Base-by-base conservation (phyloP, 129 eudicot species). In the Apium graveolens region DNA sequence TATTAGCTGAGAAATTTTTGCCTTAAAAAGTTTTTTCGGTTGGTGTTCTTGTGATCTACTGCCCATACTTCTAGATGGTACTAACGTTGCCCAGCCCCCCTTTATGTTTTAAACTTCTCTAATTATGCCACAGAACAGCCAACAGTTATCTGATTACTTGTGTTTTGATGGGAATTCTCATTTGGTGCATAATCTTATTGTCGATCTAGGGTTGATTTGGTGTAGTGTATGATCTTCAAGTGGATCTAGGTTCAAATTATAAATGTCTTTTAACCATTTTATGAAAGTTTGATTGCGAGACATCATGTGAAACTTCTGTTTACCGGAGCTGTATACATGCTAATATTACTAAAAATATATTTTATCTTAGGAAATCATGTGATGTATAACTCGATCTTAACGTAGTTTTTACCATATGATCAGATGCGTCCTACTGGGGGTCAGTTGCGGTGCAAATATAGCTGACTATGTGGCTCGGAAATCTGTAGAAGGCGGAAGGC, bases 351-450 rank as follows among this genome's bases (percentile, higher is more conserved):
- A 20, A 13, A 17, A 72, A 11, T 72, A 17, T 21, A 8, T 38
- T 72, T 39, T 0, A 43, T 72, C 8, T 41, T 20, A 7, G n/a
- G 26, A 18, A 11, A 70, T 70, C 8, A 8, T 9, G 46, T 38
- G 9, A 11, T 29, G 14, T 13, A 74, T 74, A 12, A 14, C 9
- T 44, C 3, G 39, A 26, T 44, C 14, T 20, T 13, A 26, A 74
- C 60, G 4, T 74, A 27, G 41, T 44, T 16, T 44, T 74, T 74
- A 26, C 34, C 20, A 74, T 4, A 74, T 74, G 60, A 55, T 73
- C 94, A 93, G 98, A 84, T 93, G 97, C 49, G 98, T 93, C 69
- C 96, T 91, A 70, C 93, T 93, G 63, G 98, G 98, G 38, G 88
- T 87, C 66, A 93, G 98, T 79, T 93, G 97, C 81, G 98, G 98